Base-by-base conservation (phyloP, 1,139 yeast genomes). In the Sugiyamaella pinicola region DNA sequence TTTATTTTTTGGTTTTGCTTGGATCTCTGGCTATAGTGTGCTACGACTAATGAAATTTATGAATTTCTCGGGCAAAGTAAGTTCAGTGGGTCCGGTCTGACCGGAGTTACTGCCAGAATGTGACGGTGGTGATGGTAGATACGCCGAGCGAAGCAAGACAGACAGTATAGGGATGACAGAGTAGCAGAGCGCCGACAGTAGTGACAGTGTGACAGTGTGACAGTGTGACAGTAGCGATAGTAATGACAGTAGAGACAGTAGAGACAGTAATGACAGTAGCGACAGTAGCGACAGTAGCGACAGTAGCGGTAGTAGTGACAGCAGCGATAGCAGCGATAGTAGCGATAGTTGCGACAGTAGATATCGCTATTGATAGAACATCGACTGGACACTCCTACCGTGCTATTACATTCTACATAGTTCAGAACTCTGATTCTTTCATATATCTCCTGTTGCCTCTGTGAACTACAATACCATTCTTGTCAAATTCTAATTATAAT, bases 1-100 rank as follows among this genome's bases (percentile, higher is more conserved):
- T 26, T 7, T 24, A 24, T 9, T 26, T 26, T 26, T 26, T 26
- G 31, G 9, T 3, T 26, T 3, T 26, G 9, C 31, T 26, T 26
- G 31, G 31, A 26, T 26, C 12, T 26, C 9, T 26, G 12, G 31
- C 9, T 5, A 24, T 24, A 24, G 5, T 24, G 28, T 9, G 2
- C 31, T 9, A n/a, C 31, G 31, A 26, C 31, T 26, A 3, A 26
- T 26, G 31, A 26, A 26, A 26, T 26, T 26, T 26, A n/a, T 7
- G n/a, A 26, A n/a, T 26, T 26, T 26, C 3, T 22, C 29, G 17
- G 21, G 13, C 33, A n/a, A n/a, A 13, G 44, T 40, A 40, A 40
- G 44, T 40, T 40, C 26, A 6, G 44, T 22, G 35, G 46, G 28
- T 42, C 46, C 46, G 46, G 46, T 42, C 9, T 19, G 46, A 28